phyloP scores from a whole-genome alignment of 1,284 basidiomycete species.

The Fomitopsis schrenkii region DNA sequence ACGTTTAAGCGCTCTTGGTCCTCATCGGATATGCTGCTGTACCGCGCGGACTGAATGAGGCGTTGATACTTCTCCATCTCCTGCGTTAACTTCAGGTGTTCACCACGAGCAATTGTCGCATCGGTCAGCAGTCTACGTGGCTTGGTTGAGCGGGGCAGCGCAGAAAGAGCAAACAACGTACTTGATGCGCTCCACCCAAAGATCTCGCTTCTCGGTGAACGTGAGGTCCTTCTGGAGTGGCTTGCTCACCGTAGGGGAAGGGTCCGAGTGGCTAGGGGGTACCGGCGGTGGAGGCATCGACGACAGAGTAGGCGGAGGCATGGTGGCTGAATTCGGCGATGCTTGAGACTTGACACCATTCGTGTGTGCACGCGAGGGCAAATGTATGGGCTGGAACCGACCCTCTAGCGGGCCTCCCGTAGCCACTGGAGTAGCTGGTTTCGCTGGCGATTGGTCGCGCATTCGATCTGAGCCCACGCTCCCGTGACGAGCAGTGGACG shows the following conservation, averaged over 20 bases:
- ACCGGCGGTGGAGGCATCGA: neutral
- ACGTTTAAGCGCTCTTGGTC: slow-evolving; percentile 15
- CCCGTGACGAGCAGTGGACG: neutral
- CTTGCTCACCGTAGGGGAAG: neutral
- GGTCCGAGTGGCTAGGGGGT: neutral
- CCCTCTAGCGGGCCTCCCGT: neutral
- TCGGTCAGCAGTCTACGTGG: slow-evolving; percentile 20
- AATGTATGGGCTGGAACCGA: neutral
- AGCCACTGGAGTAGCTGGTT: neutral
- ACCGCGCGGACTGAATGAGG: slow-evolving; percentile 14
- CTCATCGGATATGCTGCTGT: slow-evolving; percentile 15
- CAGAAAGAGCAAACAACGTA: slow-evolving; percentile 12
- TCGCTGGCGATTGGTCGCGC: neutral
- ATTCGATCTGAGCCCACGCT: neutral
- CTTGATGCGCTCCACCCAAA: slow-evolving; percentile 30
- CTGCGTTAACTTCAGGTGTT: slow-evolving; percentile 19
- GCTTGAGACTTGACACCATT: neutral
- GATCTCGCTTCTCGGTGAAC: slow-evolving; percentile 19
- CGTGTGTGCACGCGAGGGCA: neutral
- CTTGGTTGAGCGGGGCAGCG: neutral
- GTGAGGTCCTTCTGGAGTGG: slow-evolving; percentile 14
- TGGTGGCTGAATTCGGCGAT: neutral
- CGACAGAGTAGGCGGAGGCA: neutral
- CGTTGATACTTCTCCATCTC: slow-evolving; percentile 20
- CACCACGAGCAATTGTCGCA: slow-evolving; percentile 21